phyloP scores from a whole-genome alignment of 2,329 filamentous ascomycete genomes.

The Fusarium pininemorale region DNA sequence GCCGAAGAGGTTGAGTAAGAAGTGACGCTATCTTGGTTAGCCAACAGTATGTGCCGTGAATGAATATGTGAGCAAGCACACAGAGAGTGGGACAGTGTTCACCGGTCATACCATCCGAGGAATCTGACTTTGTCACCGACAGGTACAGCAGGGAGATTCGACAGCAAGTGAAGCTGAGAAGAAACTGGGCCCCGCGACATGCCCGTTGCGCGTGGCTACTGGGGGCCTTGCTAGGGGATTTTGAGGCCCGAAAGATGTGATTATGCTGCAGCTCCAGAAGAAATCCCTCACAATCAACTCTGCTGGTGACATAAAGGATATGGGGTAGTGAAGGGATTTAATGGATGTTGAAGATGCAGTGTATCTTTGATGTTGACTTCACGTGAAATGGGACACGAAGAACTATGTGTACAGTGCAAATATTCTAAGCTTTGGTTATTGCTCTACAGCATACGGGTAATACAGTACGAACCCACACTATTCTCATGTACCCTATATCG shows the following conservation, averaged over 20 bases:
- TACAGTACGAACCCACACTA: slow-evolving; percentile 23
- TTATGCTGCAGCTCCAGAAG: slow-evolving; percentile 23
- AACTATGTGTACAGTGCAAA: slow-evolving; percentile 20
- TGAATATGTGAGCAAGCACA: slow-evolving; percentile 14
- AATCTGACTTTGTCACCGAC: slow-evolving; percentile 85
- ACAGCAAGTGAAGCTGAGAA: slow-evolving; percentile 72
- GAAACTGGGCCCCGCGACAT: slow-evolving; percentile 71
- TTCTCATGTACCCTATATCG: slow-evolving; percentile 8
- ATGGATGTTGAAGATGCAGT: slow-evolving; percentile 21
- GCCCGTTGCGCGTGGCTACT: slow-evolving; percentile 10
- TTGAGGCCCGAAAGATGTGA: slow-evolving; percentile 34
- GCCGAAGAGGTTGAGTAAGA: slow-evolving; percentile 64
- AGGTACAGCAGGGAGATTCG: slow-evolving; percentile 61
- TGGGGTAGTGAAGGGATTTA: background rate
- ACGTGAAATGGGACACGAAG: slow-evolving; percentile 18
- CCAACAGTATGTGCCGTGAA: slow-evolving; percentile 37
- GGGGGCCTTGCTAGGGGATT: background rate
- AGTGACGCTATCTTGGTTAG: slow-evolving; percentile 55
- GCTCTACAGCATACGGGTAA: accelerated
- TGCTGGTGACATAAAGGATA: background rate
- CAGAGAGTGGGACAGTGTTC: background rate
- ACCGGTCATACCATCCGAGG: slow-evolving; percentile 79
- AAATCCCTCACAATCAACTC: slow-evolving; percentile 19
- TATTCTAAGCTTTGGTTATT: background rate
- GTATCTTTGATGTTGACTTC: slow-evolving; percentile 16